These are phyloP conservation scores for Rossbeevera mucosa DNA, from an alignment of 768 basidiomycete genomes.

Conservation along the genomic window DNA sequence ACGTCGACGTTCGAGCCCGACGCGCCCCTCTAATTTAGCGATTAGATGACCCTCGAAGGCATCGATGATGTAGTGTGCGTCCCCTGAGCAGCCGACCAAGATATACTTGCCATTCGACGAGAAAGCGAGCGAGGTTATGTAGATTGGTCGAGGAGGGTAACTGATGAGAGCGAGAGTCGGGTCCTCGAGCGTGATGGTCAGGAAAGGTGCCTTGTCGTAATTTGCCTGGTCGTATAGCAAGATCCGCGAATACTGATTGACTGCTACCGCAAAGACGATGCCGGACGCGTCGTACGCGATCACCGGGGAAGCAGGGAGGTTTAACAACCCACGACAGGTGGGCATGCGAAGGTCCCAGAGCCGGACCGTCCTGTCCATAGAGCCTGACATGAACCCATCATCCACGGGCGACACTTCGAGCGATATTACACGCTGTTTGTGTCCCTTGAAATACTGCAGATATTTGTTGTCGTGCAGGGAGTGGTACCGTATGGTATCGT, in stretches of 20 bases:
- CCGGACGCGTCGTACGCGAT: constrained; percentile 83
- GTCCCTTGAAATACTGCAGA: constrained; percentile 92
- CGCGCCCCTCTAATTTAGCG: constrained; percentile 80
- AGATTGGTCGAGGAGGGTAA: constrained; percentile 83
- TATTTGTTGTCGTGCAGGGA: constrained; percentile 96
- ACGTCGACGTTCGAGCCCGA: constrained; percentile 72
- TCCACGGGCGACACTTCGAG: constrained; percentile 89
- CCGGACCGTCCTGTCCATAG: constrained; percentile 90
- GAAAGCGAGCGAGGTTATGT: constrained; percentile 88
- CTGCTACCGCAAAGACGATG: constrained; percentile 80
- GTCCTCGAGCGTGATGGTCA: constrained; percentile 78
- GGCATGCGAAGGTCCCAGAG: constrained; percentile 90
- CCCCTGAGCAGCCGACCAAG: constrained; percentile 87
- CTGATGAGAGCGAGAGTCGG: constrained; percentile 67
- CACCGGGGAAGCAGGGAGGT: constrained; percentile 69
- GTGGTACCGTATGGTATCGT: constrained; percentile 92
- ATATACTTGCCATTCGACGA: constrained; percentile 88
- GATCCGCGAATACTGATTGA: constrained; percentile 78
- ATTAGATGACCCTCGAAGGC: constrained; percentile 82
- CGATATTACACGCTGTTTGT: constrained; percentile 84
- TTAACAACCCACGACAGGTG: constrained; percentile 71
- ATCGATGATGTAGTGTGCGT: constrained; percentile 91
- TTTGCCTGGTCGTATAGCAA: constrained; percentile 82
- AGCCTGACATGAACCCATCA: constrained; percentile 93
- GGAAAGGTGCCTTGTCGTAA: constrained; percentile 90